Conservation (phyloP, 2,329 filamentous ascomycete species). For the Xylariaceae sp. region DNA sequence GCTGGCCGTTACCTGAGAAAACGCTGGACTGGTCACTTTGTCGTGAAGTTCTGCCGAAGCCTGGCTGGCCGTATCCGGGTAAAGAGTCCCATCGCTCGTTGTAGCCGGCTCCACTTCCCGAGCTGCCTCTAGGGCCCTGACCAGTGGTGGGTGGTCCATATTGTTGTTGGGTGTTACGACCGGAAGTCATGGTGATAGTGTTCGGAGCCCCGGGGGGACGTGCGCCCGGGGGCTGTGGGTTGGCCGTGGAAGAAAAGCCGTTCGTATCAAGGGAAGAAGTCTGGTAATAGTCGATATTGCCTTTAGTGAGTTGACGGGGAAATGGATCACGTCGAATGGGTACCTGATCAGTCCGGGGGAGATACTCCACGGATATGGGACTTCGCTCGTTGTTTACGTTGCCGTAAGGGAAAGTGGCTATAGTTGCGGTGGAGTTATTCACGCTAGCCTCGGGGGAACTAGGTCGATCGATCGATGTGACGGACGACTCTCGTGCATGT, state of each 20-base stretch:
- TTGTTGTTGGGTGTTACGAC: conserved; percentile 71
- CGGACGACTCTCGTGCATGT: conserved; percentile 68
- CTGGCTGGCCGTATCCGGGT: conserved; percentile 25
- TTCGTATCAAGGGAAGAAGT: conserved; percentile 69
- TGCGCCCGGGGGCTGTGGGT: conserved; percentile 55
- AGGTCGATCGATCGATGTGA: conserved; percentile 65
- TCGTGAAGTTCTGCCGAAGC: conserved; percentile 28
- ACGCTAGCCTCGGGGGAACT: conserved; percentile 60
- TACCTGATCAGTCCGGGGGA: conserved; percentile 61
- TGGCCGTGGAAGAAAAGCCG: conserved; percentile 42
- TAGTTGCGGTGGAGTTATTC: conserved; percentile 72
- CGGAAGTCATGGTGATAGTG: conserved; percentile 66
- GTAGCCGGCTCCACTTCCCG: conserved; percentile 44
- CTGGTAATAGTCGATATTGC: conserved; percentile 75
- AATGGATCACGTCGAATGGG: conserved; percentile 64
- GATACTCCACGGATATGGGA: conserved; percentile 67
- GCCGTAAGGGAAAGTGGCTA: conserved; percentile 86
- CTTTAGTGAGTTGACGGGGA: conserved; percentile 79
- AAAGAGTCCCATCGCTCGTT: conserved; percentile 58
- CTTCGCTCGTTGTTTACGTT: conserved; percentile 61
- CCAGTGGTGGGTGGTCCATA: conserved; percentile 50
- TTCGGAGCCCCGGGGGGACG: conserved; percentile 54
- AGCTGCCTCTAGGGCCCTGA: conserved; percentile 44
- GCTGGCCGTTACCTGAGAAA: conserved; percentile 50
- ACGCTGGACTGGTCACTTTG: conserved; percentile 49